phyloP scores from a whole-genome alignment of 2,329 filamentous ascomycete species.

The Harringtonia lauricola region DNA sequence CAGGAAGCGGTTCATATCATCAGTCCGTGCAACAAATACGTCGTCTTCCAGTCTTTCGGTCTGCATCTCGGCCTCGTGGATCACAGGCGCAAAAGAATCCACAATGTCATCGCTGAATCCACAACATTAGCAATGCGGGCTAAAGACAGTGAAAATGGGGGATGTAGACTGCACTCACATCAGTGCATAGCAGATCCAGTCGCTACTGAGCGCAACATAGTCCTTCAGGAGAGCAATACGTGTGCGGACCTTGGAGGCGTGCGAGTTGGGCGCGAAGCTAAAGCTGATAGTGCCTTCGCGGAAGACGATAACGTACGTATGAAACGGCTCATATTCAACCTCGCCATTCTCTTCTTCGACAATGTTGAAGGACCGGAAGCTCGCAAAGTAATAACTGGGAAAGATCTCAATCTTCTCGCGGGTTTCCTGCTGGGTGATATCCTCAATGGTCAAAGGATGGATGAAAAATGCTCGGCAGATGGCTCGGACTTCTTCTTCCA shows the following conservation, averaged over 20 bases:
- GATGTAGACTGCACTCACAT: constrained; percentile 57
- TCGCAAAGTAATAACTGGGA: constrained; percentile 95
- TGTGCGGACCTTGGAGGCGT: constrained; percentile 80
- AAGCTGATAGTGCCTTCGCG: constrained; percentile 92
- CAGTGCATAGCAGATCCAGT: constrained; percentile 98
- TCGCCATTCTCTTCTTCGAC: constrained; percentile 69
- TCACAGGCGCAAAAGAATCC: constrained; percentile 85
- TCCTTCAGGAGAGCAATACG: constrained; percentile 89
- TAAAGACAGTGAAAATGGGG: too few species aligned
- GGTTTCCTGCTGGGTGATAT: constrained; percentile 89
- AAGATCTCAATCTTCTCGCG: constrained; percentile 98
- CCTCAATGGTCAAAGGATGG: constrained; percentile 89
- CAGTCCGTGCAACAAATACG: constrained; percentile 82
- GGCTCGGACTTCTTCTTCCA: constrained; percentile 74
- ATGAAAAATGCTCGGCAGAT: constrained; percentile 93
- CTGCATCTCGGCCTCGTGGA: constrained; percentile 75
- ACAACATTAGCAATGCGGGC: constrained; percentile 18
- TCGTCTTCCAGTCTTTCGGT: constrained; percentile 92
- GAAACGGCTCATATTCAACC: constrained; percentile 85
- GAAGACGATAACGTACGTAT: constrained; percentile 95
- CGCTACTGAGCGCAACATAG: constrained; percentile 85
- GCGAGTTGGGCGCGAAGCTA: constrained; percentile 78
- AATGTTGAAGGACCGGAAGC: constrained; percentile 82
- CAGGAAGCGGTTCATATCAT: constrained; percentile 81
- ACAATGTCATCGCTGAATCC: constrained; percentile 77